Evolutionary conservation across 2,329 filamentous ascomycete species (phyloP), one percentile per base, ranked within the genome.

Genomic region (Hyphodiscus sp.): DNA sequence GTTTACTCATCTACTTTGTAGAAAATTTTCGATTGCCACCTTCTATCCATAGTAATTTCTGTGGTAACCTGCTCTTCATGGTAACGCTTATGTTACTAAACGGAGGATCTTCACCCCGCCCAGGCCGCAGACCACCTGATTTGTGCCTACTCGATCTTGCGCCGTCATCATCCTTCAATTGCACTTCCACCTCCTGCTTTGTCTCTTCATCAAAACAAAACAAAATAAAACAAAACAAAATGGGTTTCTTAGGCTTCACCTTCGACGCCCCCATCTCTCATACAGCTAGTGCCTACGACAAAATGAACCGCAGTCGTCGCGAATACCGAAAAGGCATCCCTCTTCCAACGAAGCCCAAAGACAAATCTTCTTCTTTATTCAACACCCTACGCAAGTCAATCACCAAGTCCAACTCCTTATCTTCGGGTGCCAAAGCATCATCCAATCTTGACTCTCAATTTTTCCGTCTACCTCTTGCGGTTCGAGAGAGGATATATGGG

Each of bases 61-160:
- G 13, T n/a, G 29, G 29, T 15, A 38, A 4, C 4, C 33, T 38
- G 2, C 16, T n/a, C 33, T 38, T 13, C 5, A 13, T 4, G 2
- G 33, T 13, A 38, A 38, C 13, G 11, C 11, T 38, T 38, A 38
- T 13, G 11, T 13, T 2, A 38, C 33, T 13, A 38, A 13, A 38
- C 33, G 33, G 33, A 38, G 33, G 58, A 45, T 59, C 51, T 43
- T 48, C 29, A 41, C 5, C 33, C 33, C 33, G 33, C 33, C 33
- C 33, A 6, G 2, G 11, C 33, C 11, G 11, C 33, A 38, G 11
- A 38, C 33, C 11, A 15, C 33, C 13, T 38, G 33, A 38, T 26
- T 26, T 26, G 23, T 26, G 23, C 4, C 23, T 26, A 8, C 8
- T 26, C n/a, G n/a, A n/a, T n/a, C n/a, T n/a, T n/a, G n/a, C n/a